Conservation (phyloP, 2,329 filamentous ascomycete genomes). For the Tolypocladium sp. region DNA sequence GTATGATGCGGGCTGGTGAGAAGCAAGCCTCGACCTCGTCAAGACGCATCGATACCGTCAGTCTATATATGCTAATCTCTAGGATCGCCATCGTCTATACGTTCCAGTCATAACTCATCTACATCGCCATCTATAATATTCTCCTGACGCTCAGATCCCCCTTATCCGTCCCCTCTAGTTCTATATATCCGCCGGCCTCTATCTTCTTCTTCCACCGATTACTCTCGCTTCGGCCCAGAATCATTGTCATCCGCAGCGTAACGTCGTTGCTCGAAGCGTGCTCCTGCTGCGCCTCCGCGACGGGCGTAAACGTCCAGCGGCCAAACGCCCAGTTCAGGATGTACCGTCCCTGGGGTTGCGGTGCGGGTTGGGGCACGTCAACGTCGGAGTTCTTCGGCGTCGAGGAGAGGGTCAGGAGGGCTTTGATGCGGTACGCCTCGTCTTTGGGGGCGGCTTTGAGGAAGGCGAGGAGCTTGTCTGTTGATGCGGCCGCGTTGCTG, state of each 20-base stretch:
- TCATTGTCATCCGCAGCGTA: slow-evolving; percentile 63
- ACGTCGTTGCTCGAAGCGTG: slow-evolving; percentile 47
- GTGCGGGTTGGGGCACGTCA: slow-evolving; percentile 25
- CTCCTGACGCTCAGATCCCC: slow-evolving; percentile 44
- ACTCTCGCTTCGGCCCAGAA: slow-evolving; percentile 64
- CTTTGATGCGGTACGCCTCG: slow-evolving; percentile 93
- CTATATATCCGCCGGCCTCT: slow-evolving; percentile 46
- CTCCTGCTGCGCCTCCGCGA: slow-evolving; percentile 31
- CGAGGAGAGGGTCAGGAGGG: slow-evolving; percentile 40
- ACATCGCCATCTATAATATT: slow-evolving; percentile 27
- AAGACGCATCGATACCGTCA: background rate
- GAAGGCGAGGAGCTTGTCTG: slow-evolving; percentile 56
- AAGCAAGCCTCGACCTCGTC: background rate
- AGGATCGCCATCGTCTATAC: background rate
- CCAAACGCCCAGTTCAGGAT: slow-evolving; percentile 99
- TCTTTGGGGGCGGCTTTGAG: slow-evolving; percentile 75
- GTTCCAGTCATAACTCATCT: background rate
- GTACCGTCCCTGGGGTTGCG: slow-evolving; percentile 44
- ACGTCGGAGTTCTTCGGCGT: slow-evolving; percentile 42
- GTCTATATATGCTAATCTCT: background rate
- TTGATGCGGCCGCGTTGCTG: slow-evolving; percentile 33
- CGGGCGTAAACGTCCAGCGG: slow-evolving; percentile 78
- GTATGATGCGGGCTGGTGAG: background rate
- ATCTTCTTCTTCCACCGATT: slow-evolving; percentile 70
- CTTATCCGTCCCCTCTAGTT: slow-evolving; percentile 33